Conservation (phyloP, 139 green algal species). For the Coelastrella sp. region DNA sequence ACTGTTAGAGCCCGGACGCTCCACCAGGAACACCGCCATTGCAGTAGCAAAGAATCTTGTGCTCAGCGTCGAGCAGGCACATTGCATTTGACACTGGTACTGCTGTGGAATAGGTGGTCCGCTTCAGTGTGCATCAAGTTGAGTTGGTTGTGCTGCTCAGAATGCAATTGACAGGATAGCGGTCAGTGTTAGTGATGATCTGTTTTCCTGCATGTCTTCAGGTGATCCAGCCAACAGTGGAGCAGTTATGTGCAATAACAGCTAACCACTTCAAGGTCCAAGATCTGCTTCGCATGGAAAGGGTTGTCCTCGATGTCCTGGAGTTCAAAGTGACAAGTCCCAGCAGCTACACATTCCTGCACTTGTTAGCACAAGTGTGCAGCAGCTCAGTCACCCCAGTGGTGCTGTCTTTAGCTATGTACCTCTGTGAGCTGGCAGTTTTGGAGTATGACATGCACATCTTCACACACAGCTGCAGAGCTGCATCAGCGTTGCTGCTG, state of each 20-base stretch:
- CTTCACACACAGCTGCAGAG: slow-evolving; percentile 48
- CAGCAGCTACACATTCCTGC: slow-evolving; percentile 66
- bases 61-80: too few relatives aligned
- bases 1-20: too few relatives aligned
- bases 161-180: too few relatives aligned
- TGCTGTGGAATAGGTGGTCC: too few relatives aligned
- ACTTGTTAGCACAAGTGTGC: slow-evolving; percentile 50
- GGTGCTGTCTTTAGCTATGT: slow-evolving; percentile 54
- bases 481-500: slow-evolving; percentile 53
- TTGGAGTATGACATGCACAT: slow-evolving; percentile 60
- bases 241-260: slow-evolving; percentile 33
- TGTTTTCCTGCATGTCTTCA: neutral
- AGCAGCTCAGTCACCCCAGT: slow-evolving; percentile 25
- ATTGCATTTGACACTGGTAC: too few relatives aligned
- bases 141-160: too few relatives aligned
- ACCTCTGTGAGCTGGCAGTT: slow-evolving; percentile 58
- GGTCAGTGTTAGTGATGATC: neutral
- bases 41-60: too few relatives aligned
- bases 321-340: slow-evolving; percentile 57
- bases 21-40: too few relatives aligned
- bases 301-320: slow-evolving; percentile 63
- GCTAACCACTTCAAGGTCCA: slow-evolving; percentile 37
- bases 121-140: too few relatives aligned
- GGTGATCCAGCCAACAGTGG: slow-evolving; percentile 22
- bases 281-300: slow-evolving; percentile 70